Base-by-base conservation (phyloP, 495 filamentous ascomycete species). In the Entonaema liquescens region DNA sequence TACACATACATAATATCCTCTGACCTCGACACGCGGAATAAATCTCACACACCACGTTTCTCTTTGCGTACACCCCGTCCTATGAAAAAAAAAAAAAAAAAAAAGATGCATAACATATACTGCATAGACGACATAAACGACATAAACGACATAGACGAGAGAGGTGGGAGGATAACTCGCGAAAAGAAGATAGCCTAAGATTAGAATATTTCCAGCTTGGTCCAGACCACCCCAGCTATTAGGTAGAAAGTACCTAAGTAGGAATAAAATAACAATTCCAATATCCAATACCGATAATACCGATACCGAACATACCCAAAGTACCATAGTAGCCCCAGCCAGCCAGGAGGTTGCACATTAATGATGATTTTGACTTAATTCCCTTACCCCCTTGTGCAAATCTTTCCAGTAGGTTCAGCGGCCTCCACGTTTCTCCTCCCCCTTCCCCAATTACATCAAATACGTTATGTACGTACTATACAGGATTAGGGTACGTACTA, bases 1-100 rank as follows among this genome's bases (percentile, higher is more conserved):
- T 49, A 68, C 66, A 47, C 42, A 47, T 9, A 47, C 42, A 47
- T 47, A 9, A 12, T 21, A 47, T 47, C 61, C 62, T 67, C 52
- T 67, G 71, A 70, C 71, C 62, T 71, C 13, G 55, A 69, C 71
- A 74, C 62, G 71, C 67, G 71, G 59, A 67, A 74, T 74, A 62
- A 62, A 59, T 72, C 64, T 61, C 67, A 72, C 55, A 62, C 71
- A 67, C 71, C 67, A 63, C 58, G 38, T 60, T 59, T 56, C 26
- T 66, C 55, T 58, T 9, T 42, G 40, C 31, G 40, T 57, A 64
- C 59, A 47, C 61, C 59, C 59, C 67, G 55, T 55, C 65, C 35
- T 49, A 62, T 68, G 65, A 70, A 54, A n/a, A n/a, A n/a, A n/a
- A n/a, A n/a, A n/a, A n/a, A n/a, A n/a, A n/a, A n/a, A n/a, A n/a